phyloP scores from a whole-genome alignment of 345 rosid species.

The Reutealis trisperma region DNA sequence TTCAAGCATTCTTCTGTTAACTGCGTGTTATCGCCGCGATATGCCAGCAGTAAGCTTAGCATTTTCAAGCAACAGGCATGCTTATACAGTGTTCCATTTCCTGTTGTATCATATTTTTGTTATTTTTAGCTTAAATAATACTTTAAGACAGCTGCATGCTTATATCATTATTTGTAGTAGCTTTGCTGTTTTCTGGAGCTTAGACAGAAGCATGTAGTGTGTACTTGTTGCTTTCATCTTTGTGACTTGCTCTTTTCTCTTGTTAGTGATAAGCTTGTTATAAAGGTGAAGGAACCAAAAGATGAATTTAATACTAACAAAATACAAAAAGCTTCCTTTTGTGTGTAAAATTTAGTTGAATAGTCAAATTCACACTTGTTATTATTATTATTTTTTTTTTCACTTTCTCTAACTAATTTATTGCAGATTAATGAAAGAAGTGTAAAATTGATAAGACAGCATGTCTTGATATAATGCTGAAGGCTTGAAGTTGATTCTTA shows the following conservation, averaged over 20 bases:
- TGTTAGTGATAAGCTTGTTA: not conserved
- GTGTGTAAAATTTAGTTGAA: not conserved
- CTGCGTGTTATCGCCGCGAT: conserved; percentile 70
- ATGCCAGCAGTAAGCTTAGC: conserved; percentile 87
- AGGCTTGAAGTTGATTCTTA: not conserved
- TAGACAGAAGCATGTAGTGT: not conserved
- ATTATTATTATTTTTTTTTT: no score
- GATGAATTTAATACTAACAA: not conserved
- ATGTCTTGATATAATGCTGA: not conserved
- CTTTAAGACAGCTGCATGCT: not conserved
- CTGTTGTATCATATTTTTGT: not conserved
- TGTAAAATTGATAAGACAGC: not conserved
- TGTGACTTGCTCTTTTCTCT: not conserved
- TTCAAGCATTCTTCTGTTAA: conserved; percentile 71
- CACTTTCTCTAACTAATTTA: not conserved
- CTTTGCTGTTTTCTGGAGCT: no score
- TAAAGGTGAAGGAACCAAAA: no score
- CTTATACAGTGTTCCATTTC: conserved; percentile 29
- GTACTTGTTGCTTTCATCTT: not conserved
- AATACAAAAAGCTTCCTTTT: not conserved
- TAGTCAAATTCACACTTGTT: not conserved
- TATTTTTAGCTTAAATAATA: not conserved
- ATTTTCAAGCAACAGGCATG: conserved; percentile 83
- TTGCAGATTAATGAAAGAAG: not conserved
- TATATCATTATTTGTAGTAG: not conserved